Evolutionary conservation across 805 yeast species (phyloP).

Genomic region (Ogataea pignaliae): DNA sequence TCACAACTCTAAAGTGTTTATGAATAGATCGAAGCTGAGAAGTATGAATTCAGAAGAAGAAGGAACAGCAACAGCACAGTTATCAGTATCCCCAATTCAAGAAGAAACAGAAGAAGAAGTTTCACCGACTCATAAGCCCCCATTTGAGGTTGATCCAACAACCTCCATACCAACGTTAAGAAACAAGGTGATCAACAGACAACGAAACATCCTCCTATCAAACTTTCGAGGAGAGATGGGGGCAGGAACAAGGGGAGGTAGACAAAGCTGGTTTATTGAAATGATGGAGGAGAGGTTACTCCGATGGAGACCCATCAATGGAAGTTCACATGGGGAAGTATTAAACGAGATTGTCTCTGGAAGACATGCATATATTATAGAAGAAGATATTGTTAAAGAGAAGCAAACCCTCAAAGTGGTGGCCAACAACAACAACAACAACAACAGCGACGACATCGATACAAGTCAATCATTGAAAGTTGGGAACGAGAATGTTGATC

Average conservation of each 20-base stretch:
- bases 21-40: too few relatives aligned
- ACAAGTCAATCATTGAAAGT: too few relatives aligned
- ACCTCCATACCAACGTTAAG: neutral
- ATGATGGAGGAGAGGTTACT: constrained; percentile 34
- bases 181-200: too few relatives aligned
- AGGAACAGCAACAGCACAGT: neutral
- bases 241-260: neutral
- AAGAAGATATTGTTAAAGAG: neutral
- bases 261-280: constrained; percentile 16
- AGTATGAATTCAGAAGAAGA: neutral
- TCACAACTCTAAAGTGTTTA: too few relatives aligned
- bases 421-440: neutral
- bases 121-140: constrained; percentile 23
- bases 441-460: neutral
- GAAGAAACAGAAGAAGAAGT: neutral
- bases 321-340: constrained; percentile 20
- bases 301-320: constrained; percentile 30
- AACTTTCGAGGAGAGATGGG: neutral
- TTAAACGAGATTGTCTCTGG: constrained; percentile 30
- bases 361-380: constrained; percentile 27
- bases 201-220: too few relatives aligned
- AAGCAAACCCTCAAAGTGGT: neutral
- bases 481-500: too few relatives aligned
- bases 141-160: constrained; percentile 1
- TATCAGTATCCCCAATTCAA: neutral